Conservation (phyloP, 2,329 filamentous ascomycete genomes). For the Nothopassalora personata region DNA sequence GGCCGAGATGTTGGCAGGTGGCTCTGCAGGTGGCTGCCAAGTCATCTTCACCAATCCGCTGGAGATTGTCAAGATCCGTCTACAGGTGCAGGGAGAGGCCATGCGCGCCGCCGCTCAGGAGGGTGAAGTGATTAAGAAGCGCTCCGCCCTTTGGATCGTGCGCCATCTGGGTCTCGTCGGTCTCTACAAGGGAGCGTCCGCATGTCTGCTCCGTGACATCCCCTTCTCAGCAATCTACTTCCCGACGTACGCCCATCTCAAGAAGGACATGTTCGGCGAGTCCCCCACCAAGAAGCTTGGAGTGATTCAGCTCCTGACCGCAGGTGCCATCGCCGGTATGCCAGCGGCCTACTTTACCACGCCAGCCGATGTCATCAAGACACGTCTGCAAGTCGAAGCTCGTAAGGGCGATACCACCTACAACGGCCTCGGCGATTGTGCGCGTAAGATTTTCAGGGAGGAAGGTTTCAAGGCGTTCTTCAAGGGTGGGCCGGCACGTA, state of each 20-base stretch:
- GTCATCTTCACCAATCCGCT: slow-evolving; percentile 97
- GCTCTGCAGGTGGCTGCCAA: slow-evolving; percentile 85
- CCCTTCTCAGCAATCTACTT: slow-evolving; percentile 99
- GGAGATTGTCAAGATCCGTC: slow-evolving; percentile 97
- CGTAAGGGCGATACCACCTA: slow-evolving; percentile 90
- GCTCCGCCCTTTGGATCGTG: slow-evolving; percentile 97
- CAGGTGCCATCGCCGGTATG: slow-evolving; percentile 73
- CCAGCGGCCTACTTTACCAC: slow-evolving; percentile 77
- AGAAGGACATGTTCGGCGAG: slow-evolving; percentile 91
- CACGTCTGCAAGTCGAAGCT: slow-evolving; percentile 91
- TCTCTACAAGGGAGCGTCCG: slow-evolving; percentile 92
- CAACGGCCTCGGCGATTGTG: slow-evolving; percentile 79
- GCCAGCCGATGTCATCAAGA: slow-evolving; percentile 98
- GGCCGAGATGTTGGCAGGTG: slow-evolving; percentile 81
- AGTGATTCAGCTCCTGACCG: slow-evolving; percentile 82
- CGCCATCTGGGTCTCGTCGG: slow-evolving; percentile 89
- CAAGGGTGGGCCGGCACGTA: slow-evolving; percentile 94
- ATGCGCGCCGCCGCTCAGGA: slow-evolving; percentile 68
- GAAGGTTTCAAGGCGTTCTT: slow-evolving; percentile 97
- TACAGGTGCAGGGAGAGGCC: slow-evolving; percentile 95
- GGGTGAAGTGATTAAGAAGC: slow-evolving; percentile 73
- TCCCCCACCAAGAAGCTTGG: slow-evolving; percentile 80
- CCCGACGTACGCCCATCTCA: slow-evolving; percentile 90
- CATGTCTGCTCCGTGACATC: slow-evolving; percentile 90
- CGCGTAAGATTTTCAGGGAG: slow-evolving; percentile 75